Base-by-base conservation (phyloP, 2,329 filamentous ascomycete species). In the Sporothrix humicola region DNA sequence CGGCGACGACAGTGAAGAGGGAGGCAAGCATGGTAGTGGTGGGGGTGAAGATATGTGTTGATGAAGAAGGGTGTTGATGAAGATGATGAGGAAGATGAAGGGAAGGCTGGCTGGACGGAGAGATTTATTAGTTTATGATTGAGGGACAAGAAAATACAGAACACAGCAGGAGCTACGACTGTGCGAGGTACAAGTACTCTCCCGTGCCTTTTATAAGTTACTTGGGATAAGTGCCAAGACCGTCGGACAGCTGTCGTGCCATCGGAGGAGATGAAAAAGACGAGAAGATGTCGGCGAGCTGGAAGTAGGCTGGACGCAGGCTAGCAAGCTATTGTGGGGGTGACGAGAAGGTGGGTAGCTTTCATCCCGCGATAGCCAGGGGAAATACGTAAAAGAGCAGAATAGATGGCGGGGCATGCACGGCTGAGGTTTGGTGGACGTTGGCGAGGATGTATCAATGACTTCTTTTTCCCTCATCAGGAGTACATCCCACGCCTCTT, bases 1-100 rank as follows among this genome's bases (percentile, higher is more conserved):
- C 78, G 48, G 80, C 79, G 44, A 82, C 80, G 76, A 85, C 74
- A 71, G 79, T 75, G 73, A 80, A 59, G 77, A 82, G 70, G 48
- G 83, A 71, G 48, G 79, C 31, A 13, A 68, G 31, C 73, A 76
- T 77, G 74, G 80, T 80, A 77, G 44, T n/a, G 31, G 68, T 46
- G 54, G 44, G 12, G 3, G 74, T 26, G 23, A 26, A n/a, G n/a
- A n/a, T n/a, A 20, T 54, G 17, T n/a, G 13, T 15, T 17, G 54
- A 42, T 68, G 56, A 42, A 17, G 63, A 26, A 23, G 26, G 42
- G 54, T 37, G 31, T 37, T 37, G 7, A 37, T 1, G 31, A 37
- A 5, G 31, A 2, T 37, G n/a, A 52, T 10, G n/a, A 17, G 15
- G 31, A 37, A 15, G 9, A 65, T n/a, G 48, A 37, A 12, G 13